Conservation (phyloP, 495 filamentous ascomycete genomes). For the Lentithecium fluviatile region DNA sequence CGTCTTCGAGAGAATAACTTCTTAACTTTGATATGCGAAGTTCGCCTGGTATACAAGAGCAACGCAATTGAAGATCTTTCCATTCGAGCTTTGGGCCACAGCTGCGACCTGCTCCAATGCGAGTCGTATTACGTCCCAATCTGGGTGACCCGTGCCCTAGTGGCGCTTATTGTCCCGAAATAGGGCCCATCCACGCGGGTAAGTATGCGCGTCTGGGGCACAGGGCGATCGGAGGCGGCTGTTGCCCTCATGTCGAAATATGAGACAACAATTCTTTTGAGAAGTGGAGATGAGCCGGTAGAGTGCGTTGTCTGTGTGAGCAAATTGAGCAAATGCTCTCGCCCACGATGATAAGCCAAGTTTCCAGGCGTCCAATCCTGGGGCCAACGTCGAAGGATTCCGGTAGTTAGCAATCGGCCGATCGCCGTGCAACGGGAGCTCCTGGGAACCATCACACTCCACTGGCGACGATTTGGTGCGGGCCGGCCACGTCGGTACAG, state of each 20-base stretch:
- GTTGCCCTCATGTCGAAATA: not conserved
- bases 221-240: not conserved
- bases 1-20: too few species aligned
- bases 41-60: too few species aligned
- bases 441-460: conserved; percentile 1
- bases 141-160: not conserved
- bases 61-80: too few species aligned
- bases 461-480: conserved; percentile 16
- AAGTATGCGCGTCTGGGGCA: conserved; percentile 9
- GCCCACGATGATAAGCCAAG: too few species aligned
- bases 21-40: too few species aligned
- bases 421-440: not conserved
- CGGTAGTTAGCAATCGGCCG: too few species aligned
- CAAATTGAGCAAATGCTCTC: too few species aligned
- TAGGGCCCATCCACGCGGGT: conserved; percentile 10
- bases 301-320: not conserved
- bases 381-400: too few species aligned
- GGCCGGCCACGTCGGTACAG: conserved; percentile 29
- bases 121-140: too few species aligned
- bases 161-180: conserved; percentile 8
- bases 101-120: conserved; percentile 18
- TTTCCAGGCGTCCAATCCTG: too few species aligned
- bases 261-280: not conserved
- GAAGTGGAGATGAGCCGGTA: not conserved
- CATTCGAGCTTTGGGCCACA: conserved; percentile 5